Evolutionary conservation across 169 alveolate genomes (phyloP).

Genomic region (Condylostoma magnum): DNA sequence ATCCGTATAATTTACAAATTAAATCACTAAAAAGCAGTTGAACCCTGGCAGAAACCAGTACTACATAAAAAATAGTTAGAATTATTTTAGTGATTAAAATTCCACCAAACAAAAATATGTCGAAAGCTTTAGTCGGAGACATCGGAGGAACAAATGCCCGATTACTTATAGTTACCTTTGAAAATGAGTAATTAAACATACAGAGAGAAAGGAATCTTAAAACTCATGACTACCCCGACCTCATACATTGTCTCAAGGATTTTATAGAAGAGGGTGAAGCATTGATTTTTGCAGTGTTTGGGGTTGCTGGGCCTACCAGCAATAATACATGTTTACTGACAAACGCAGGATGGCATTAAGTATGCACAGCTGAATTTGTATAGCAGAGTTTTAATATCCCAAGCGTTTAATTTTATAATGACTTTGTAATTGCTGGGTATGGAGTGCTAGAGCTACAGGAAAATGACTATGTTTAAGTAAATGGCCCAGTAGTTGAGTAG

Average conservation of each 20-base stretch:
- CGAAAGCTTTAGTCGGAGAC: conserved; percentile 11
- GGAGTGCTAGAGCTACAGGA: conserved; percentile 12
- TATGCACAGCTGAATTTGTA: neutral
- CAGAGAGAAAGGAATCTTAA: neutral
- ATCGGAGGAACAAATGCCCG: conserved; percentile 34
- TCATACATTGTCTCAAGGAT: neutral
- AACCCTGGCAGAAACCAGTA: no score
- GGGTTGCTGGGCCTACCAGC: conserved; percentile 7
- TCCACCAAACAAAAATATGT: no score
- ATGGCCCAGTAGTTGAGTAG: neutral
- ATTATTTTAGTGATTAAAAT: no score
- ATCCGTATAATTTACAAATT: no score
- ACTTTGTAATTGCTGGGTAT: conserved; percentile 21
- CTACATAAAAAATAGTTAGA: no score
- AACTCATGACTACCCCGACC: neutral
- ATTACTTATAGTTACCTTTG: neutral
- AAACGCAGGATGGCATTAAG: neutral
- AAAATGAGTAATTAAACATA: neutral
- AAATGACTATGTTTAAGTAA: neutral
- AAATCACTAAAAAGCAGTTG: no score
- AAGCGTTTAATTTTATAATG: conserved; percentile 11
- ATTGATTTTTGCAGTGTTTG: conserved; percentile 7
- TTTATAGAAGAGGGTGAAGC: neutral
- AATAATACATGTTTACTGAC: neutral
- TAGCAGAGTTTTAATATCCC: neutral